Percentiles rank a stretch among this genome's conserved stretches.
These are phyloP conservation scores for Saccharomycopsis synnaedendra DNA, from an alignment of 805 yeast species.

Conservation along the genomic window DNA sequence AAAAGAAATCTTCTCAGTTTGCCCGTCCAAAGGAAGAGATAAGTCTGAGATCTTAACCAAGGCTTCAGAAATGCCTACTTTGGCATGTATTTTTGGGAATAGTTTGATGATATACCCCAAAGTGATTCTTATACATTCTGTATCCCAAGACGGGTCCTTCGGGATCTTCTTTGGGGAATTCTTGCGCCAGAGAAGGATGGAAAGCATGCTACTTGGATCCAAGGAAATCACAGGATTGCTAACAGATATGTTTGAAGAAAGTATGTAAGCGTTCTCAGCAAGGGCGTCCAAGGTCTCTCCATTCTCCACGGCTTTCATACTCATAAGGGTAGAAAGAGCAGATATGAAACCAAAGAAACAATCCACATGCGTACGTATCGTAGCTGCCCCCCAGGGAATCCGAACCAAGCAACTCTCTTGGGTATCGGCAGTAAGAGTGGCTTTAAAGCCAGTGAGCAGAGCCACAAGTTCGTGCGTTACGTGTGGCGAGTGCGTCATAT, in stretches of 20 bases:
- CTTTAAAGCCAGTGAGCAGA: conserved; percentile 1
- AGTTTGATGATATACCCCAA: conserved; percentile 1
- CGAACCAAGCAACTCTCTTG: not conserved
- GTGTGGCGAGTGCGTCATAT: no score
- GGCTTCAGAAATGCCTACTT: not conserved
- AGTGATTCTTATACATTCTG: no score
- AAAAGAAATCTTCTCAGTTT: conserved; percentile 1
- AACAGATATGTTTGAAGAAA: not conserved
- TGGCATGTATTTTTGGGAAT: conserved; percentile 1
- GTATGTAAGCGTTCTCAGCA: not conserved
- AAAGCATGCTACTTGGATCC: no score
- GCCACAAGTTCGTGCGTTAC: conserved; percentile 5
- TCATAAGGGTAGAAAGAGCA: not conserved
- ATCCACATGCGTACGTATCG: conserved; percentile 1
- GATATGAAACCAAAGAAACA: not conserved
- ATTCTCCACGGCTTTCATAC: not conserved
- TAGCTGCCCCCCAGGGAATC: conserved; percentile 5
- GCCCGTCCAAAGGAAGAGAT: not conserved
- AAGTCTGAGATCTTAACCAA: conserved; percentile 1
- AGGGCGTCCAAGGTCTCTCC: not conserved
- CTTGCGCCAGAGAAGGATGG: no score
- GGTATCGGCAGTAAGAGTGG: not conserved
- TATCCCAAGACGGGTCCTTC: no score
- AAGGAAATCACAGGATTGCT: not conserved
- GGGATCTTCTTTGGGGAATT: no score